Percentiles rank a stretch among this genome's conserved stretches.
Conservation (phyloP, 1,139 yeast genomes). For the Nakaseomyces uthaithaninus region DNA sequence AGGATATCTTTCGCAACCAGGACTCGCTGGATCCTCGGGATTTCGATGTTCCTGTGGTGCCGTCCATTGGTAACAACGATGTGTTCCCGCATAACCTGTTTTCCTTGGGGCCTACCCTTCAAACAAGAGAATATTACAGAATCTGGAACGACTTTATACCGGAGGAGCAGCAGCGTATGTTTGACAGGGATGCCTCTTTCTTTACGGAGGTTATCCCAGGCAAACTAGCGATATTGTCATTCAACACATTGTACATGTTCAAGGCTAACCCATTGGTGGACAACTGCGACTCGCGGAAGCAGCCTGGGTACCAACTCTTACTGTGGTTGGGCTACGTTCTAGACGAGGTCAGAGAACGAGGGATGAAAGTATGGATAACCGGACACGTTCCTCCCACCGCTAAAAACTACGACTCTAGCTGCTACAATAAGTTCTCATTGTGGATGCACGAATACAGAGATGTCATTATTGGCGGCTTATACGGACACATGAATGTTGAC, state of each 20-base stretch:
- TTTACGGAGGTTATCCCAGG: constrained; percentile 71
- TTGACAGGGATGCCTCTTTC: constrained; percentile 66
- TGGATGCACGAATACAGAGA: constrained; percentile 82
- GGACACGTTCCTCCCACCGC: constrained; percentile 87
- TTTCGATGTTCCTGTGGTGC: constrained; percentile 44
- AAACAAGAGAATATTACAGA: constrained; percentile 64
- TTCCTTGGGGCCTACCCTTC: constrained; percentile 77
- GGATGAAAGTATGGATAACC: constrained; percentile 75
- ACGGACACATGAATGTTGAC: constrained; percentile 85
- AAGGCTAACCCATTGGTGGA: constrained; percentile 76
- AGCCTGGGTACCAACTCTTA: constrained; percentile 72
- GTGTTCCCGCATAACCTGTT: constrained; percentile 83
- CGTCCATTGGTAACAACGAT: constrained; percentile 77
- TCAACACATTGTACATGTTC: constrained; percentile 69
- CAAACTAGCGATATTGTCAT: constrained; percentile 65
- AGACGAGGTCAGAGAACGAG: constrained; percentile 62
- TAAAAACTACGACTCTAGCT: constrained; percentile 63
- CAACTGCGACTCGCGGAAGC: constrained; percentile 59
- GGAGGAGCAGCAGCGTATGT: constrained; percentile 63
- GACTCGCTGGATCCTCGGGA: constrained; percentile 40
- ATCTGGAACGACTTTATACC: constrained; percentile 76
- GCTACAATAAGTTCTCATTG: constrained; percentile 62
- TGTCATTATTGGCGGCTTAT: constrained; percentile 71
- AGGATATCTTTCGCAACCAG: constrained; percentile 42
- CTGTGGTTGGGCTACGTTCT: constrained; percentile 72